Evolutionary conservation across 2,329 filamentous ascomycete genomes (phyloP), one percentile per base, ranked within the genome.

Genomic region (Paradendryphiella salina): DNA sequence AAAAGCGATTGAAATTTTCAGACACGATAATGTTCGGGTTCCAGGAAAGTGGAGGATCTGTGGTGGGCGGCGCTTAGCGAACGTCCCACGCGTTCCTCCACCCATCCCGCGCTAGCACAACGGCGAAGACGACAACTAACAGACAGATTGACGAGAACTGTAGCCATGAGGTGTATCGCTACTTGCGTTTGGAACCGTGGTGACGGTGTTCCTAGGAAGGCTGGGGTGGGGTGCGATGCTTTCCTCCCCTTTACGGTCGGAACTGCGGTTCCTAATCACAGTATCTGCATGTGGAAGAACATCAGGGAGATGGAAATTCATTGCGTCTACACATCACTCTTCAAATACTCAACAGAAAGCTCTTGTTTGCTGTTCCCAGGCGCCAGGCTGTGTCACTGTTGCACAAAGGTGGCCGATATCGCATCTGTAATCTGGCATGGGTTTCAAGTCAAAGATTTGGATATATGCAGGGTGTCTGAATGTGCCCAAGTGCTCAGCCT

Each of bases 31-130:
- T 49, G 42, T 44, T 45, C 13, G 34, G 46, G 42, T 18, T 40
- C 28, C n/a, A 15, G 18, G 17, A 23, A 13, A n/a, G 13, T 31
- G 33, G 32, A 29, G 50, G 38, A 36, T 33, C 48, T 21, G 42
- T 50, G n/a, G 50, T 56, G 50, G 43, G 46, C 49, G 58, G 45
- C 45, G 48, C 57, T 50, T 58, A 56, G 43, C 37, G 37, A 40
- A 33, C 34, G 57, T 61, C 56, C 61, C 61, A 63, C 61, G 50
- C 38, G 58, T 64, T 60, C 58, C 54, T 59, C 44, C 51, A 52
- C 47, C 36, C 34, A 46, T 26, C 38, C 41, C 44, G 38, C 53
- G 52, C 54, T 63, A 64, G 45, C 46, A 49, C 46, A 52, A 50
- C 40, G 42, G 40, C 43, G 37, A 20, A 34, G 41, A 36, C 40